Conservation (phyloP, 768 basidiomycete genomes). For the Lentinus tigrinus region DNA sequence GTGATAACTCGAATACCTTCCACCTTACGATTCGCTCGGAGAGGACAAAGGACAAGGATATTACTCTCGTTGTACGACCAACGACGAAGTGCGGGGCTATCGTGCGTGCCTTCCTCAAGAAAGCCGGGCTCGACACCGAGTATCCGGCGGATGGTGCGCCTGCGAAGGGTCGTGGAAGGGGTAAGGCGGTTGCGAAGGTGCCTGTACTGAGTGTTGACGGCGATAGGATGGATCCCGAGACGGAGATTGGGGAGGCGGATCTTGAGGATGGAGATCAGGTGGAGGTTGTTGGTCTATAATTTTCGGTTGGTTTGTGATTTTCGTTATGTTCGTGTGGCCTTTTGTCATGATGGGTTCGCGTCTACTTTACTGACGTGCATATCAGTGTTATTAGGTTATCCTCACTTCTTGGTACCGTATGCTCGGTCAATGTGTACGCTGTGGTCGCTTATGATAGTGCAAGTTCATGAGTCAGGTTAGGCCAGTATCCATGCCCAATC, state of each 20-base stretch:
- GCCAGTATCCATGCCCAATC: too few relatives aligned
- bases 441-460: background rate
- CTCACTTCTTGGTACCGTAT: background rate
- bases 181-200: conserved; percentile 33
- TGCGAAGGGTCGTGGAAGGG: conserved; percentile 33
- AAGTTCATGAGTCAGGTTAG: background rate
- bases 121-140: conserved; percentile 56
- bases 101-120: conserved; percentile 72
- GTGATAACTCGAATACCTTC: conserved; percentile 51
- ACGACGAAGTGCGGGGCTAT: conserved; percentile 78
- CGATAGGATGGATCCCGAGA: conserved; percentile 59
- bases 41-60: conserved; percentile 52
- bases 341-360: background rate
- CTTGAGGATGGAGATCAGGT: conserved; percentile 80
- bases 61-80: conserved; percentile 67
- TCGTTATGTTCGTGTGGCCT: background rate
- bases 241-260: conserved; percentile 64
- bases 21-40: conserved; percentile 65
- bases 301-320: background rate
- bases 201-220: conserved; percentile 68
- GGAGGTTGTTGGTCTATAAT: conserved; percentile 63
- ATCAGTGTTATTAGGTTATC: background rate
- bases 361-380: background rate
- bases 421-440: background rate
- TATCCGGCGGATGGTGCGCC: conserved; percentile 36